Base-by-base conservation (phyloP, 768 basidiomycete species). In the Scleroderma bovista region DNA sequence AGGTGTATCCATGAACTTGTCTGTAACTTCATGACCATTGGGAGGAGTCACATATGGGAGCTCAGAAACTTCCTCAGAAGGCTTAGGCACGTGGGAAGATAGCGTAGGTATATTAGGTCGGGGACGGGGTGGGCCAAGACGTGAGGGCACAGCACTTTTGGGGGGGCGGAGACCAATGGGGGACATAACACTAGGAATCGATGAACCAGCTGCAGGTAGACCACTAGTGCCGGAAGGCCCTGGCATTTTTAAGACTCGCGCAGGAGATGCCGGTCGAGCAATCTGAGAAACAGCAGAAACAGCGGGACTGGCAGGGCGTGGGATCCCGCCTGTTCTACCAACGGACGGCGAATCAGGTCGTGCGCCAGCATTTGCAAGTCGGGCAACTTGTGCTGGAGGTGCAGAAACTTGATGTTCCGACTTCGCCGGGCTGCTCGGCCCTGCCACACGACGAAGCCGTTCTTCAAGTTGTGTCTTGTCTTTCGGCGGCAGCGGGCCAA, bases 401-500 rank as follows among this genome's bases (percentile, higher is more conserved):
- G 70, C 60, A 12, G 71, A 60, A 19, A 73, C 60, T 55, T 74
- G 75, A 15, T 74, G 72, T 55, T 70, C 69, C 26, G 52, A 46
- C 34, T 65, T 72, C 37, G 63, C 64, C 23, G 75, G 75, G 48
- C 60, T 63, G 56, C 78, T 79, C 29, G 86, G 80, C 6, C 84
- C 85, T 26, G 83, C 73, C n/a, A 91, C 80, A 31, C 90, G 85
- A 41, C 88, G 84, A 24, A 96, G 70, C 8, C 91, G 80, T 61
- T 94, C 93, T 66, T 95, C 93, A 26, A 96, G 77, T 60, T 93
- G 90, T 9, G 91, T 92, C 61, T 88, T 93, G 61, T 94, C 93
- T 65, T 95, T 95, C 5, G 87, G 72, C 40, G 85, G 78, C 24
- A 96, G 71, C 9, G 75, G 57, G 1, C 90, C 90, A 39, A 93